Conservation (phyloP, 345 rosid genomes). For the Citrus reticulata region DNA sequence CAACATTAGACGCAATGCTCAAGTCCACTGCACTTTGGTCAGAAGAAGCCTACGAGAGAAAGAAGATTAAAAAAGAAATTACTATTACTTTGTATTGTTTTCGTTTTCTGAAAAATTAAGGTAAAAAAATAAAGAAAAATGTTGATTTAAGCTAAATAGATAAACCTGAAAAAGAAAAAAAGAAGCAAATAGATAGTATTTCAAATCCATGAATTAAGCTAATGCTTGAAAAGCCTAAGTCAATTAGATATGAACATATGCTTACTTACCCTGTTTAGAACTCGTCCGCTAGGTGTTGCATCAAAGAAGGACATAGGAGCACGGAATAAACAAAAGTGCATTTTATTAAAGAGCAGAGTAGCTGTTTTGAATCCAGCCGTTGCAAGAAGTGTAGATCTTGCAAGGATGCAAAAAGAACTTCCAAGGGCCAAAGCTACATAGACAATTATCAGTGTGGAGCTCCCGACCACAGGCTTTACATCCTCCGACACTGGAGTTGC, state of each 20-base stretch:
- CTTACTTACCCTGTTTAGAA: conserved; percentile 55
- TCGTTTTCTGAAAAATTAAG: background rate
- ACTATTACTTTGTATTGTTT: background rate
- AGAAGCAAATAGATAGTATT: background rate
- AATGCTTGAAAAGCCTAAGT: background rate
- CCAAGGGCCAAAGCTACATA: conserved; percentile 52
- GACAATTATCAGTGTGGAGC: conserved; percentile 45
- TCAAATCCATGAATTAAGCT: background rate
- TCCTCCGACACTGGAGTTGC: conserved; percentile 62
- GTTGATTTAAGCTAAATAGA: no score
- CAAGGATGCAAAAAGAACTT: conserved; percentile 57
- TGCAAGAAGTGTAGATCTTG: conserved; percentile 47
- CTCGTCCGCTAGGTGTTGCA: conserved; percentile 79
- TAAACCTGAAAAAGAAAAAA: no score
- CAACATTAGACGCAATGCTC: conserved; percentile 45
- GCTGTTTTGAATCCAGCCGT: conserved; percentile 69
- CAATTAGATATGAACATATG: background rate
- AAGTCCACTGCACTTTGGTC: conserved; percentile 70
- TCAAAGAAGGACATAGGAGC: conserved; percentile 86
- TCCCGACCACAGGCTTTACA: conserved; percentile 45
- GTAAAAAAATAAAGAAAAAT: background rate
- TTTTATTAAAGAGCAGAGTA: conserved; percentile 58
- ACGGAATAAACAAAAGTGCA: conserved; percentile 64
- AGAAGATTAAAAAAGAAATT: background rate
- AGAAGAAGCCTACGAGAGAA: conserved; percentile 60